Evolutionary conservation across 768 basidiomycete genomes (phyloP).

Genomic region (Agaricus sinodeliciosus): DNA sequence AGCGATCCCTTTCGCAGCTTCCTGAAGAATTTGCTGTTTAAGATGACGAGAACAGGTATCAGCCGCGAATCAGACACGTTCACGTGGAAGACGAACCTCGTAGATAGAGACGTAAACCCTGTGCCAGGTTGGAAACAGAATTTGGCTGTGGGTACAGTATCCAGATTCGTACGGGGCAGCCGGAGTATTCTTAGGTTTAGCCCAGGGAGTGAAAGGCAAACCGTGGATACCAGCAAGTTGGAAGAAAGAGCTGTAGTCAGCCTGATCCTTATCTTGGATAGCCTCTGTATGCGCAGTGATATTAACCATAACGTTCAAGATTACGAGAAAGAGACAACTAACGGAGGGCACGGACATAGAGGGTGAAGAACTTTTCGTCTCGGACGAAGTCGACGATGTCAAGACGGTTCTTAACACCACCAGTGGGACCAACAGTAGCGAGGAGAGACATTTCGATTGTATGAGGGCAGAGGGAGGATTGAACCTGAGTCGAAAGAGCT

Average conservation of each 20-base stretch:
- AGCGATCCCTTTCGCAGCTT: conserved; percentile 32
- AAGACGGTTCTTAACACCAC: conserved; percentile 23
- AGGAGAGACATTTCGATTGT: not conserved
- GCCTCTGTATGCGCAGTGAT: not conserved
- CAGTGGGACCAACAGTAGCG: not conserved
- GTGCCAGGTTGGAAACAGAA: conserved; percentile 52
- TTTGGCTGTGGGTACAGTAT: conserved; percentile 47
- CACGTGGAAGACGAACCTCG: conserved; percentile 29
- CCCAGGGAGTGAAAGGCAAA: conserved; percentile 35
- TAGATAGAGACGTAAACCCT: conserved; percentile 43
- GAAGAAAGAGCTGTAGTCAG: conserved; percentile 28
- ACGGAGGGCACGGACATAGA: conserved; percentile 47
- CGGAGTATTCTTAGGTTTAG: conserved; percentile 17
- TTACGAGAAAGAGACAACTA: not conserved
- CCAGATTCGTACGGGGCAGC: conserved; percentile 28
- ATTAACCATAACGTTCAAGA: not conserved
- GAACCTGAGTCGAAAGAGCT: not conserved
- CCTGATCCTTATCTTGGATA: conserved; percentile 1
- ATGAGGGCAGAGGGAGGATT: not conserved
- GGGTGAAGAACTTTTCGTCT: conserved; percentile 39
- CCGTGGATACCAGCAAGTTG: conserved; percentile 44
- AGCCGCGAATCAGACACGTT: not conserved
- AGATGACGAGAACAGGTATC: not conserved
- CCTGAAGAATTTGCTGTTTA: conserved; percentile 40
- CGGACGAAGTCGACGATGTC: conserved; percentile 38